Evolutionary conservation across 2,329 filamentous ascomycete species (phyloP), one percentile per base, ranked within the genome.

Genomic region (Cladophialophora bantiana): DNA sequence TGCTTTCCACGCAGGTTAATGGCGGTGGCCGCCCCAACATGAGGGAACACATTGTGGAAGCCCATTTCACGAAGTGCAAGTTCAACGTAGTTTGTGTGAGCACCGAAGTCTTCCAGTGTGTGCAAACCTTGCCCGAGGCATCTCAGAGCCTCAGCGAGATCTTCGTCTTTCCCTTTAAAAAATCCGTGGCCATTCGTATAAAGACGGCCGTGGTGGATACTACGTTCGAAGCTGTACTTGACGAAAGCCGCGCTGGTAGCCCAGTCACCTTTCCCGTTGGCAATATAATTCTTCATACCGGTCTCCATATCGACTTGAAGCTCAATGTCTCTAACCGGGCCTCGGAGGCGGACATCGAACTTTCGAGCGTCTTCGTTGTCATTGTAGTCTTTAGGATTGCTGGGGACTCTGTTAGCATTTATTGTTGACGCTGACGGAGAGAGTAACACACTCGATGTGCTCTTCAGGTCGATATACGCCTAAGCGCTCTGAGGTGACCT

Each of bases 201-300:
- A 34, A 91, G 79, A 40, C 92, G 85, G 13, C 91, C 92, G 73
- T 86, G 93, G 78, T 94, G 91, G 69, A 94, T 91, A 76, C 89
- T 87, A 67, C 91, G 86, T 13, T 84, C 84, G 68, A 95, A 78
- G 73, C 90, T 93, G 79, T 88, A 92, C 72, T 89, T 88, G 67
- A 97, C 84, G 74, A 94, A 97, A 45, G 91, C 94, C 7, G 91
- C 83, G 70, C 93, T 97, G 20, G 95, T 99, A 1, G 94, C 92
- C 91, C 94, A 97, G 48, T 87, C 86, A 4, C 93, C 92, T 13
- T 81, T 83, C 77, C 98, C 94, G 74, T 97, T 98, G 67, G 94
- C 89, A 72, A 99, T 98, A 78, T 99, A 99, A 77, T 98, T 98
- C 80, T 98, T 99, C 94, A 99, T 97, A n/a, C 94, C 94, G 0